Base-by-base conservation (phyloP, 2,329 filamentous ascomycete species). In the Juglanconis oblonga region DNA sequence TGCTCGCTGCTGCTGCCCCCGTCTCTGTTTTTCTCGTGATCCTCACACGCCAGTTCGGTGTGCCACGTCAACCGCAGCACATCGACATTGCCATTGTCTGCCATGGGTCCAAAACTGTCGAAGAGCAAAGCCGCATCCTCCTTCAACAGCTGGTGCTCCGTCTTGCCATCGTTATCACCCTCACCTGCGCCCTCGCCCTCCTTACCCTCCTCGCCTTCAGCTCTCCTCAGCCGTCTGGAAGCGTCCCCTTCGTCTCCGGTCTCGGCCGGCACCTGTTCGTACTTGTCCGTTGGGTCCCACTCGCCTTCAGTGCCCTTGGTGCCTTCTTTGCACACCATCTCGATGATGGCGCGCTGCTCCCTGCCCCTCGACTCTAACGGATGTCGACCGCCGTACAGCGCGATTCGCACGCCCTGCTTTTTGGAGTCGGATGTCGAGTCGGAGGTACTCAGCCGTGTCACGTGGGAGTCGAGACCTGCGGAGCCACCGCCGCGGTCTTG, bases 1-100 rank as follows among this genome's bases (percentile, higher is more conserved):
- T 86, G 82, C 10, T 51, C 24, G 17, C 74, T 74, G 56, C 80
- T 79, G 59, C 78, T 77, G 44, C 70, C 69, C 58, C 71, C 66
- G 24, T 74, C 75, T 47, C 79, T 77, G 9, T 76, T 67, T 32
- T 72, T 67, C 68, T 73, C 69, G 4, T 64, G 64, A 42, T 76
- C 79, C 70, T 92, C 87, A 73, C 95, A 98, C 0, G 91, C 94
- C 70, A 92, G 87, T 73, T 94, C 92, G 13, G 94, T 97, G 70
- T 83, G 79, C 94, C 94, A 99, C 40, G 89, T 87, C 69, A 98
- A 73, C 57, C 87, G 85, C 64, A 98, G 75, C 10, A 91, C 83
- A 61, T 86, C 84, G 1, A 80, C 73, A 32, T 81, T 77, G 7
- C 77, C 77, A 42, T 86, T 79, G 57, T 82, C 84, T 24, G 81